Evolutionary conservation across 2,329 filamentous ascomycete genomes (phyloP), one percentile per base, ranked within the genome.

Genomic region (Fusarium sp.): DNA sequence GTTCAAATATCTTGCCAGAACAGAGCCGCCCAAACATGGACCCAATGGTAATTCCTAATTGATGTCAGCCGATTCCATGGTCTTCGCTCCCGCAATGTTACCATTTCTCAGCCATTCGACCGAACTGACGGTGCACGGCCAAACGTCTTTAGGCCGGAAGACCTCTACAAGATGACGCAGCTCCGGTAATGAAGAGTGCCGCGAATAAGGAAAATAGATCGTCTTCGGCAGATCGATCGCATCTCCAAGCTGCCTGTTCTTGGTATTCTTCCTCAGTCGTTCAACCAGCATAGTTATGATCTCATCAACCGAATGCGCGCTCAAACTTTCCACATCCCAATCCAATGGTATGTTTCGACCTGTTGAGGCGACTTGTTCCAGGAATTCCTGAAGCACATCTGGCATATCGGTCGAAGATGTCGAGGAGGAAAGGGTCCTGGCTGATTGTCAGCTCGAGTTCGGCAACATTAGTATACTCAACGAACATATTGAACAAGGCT

Each of bases 111-210:
- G 56, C 94, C 94, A 97, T 2, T 80, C 79, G 0, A 77, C 71
- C 17, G 84, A 78, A 62, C 93, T 85, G 3, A 91, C 87, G 0
- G 93, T 97, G 73, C 94, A 97, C 0, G 94, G 93, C 81, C 91
- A 91, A 3, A 97, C 82, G 70, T 97, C 93, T 44, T 80, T 87
- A 0, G 94, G 94, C 26, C 81, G 85, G 70, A 97, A 91, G 0
- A 83, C 82, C 4, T 82, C 75, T 1, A 97, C 83, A 1, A 97
- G 80, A 52, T 88, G 79, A 65, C 92, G 91, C 4, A 97, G 84
- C 75, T 97, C 95, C 0, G 83, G 81, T 62, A 96, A 95, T 0
- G 93, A 97, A 0, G 95, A 96, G 77, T 98, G 95, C 1, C 95
- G 87, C 1, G 95, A 95, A 74, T 94, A 97, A 0, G 94, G 92